Evolutionary conservation across 208 protist species (phyloP).

Genomic region (Trypanosoma conorhini): DNA sequence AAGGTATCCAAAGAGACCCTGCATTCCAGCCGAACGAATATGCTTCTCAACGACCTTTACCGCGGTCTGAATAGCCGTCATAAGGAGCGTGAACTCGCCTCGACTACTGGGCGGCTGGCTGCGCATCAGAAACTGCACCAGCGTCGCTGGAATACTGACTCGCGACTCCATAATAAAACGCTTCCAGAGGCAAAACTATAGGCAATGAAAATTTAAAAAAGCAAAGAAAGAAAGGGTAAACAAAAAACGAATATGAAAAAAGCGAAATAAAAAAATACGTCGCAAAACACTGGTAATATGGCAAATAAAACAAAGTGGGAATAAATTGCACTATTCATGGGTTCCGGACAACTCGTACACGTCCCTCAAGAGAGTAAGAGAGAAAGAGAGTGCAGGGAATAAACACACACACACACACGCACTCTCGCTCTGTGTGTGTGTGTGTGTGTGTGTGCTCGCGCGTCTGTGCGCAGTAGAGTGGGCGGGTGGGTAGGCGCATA

Average conservation of each 20-base stretch:
- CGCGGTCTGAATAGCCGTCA: conserved; percentile 90
- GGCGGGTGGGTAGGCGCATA: not conserved
- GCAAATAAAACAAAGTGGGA: conserved; percentile 2
- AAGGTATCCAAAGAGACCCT: conserved; percentile 82
- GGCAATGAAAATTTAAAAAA: conserved; percentile 7
- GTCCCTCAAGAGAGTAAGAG: not conserved
- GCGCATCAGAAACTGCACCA: conserved; percentile 87
- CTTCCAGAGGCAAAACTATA: conserved; percentile 15
- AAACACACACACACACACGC: too few species aligned
- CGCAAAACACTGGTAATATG: not conserved
- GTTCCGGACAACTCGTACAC: not conserved
- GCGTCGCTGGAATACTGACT: conserved; percentile 44
- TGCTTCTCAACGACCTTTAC: conserved; percentile 89
- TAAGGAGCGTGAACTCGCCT: conserved; percentile 87
- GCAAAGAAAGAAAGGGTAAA: conserved; percentile 12
- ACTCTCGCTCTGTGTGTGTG: not conserved
- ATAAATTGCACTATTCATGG: not conserved
- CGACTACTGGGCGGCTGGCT: conserved; percentile 75
- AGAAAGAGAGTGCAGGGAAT: too few species aligned
- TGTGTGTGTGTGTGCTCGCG: not conserved
- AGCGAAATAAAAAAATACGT: conserved; percentile 2
- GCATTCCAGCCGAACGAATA: conserved; percentile 83
- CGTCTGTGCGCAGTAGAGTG: not conserved
- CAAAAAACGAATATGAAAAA: conserved; percentile 19
- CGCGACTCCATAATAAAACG: conserved; percentile 15